Conservation (phyloP, 1,284 basidiomycete species). For the Cryptococcus sp. region DNA sequence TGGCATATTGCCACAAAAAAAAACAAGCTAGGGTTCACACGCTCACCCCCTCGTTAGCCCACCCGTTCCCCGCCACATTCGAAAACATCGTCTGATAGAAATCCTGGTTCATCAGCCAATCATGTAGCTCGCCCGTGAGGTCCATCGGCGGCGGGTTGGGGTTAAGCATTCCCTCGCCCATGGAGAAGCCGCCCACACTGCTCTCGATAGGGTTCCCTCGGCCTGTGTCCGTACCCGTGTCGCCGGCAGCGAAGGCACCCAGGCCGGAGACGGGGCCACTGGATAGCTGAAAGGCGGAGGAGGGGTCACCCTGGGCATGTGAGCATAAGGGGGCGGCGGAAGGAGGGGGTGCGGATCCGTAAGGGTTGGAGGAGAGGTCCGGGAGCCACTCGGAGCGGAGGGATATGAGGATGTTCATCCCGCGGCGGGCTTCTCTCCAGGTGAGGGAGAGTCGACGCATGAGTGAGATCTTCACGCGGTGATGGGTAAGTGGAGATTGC, state of each 20-base stretch:
- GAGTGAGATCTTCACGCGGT: neutral
- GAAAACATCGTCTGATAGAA: neutral
- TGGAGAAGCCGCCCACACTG: no score
- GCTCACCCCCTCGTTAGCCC: neutral
- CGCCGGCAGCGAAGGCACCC: no score
- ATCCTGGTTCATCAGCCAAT: neutral
- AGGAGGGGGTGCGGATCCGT: no score
- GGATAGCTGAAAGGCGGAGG: no score
- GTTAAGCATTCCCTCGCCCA: no score
- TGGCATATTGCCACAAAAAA: no score
- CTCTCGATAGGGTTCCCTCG: no score
- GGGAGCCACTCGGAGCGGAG: conserved; percentile 12
- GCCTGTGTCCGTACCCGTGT: no score
- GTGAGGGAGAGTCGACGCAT: conserved; percentile 1
- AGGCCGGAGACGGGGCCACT: no score
- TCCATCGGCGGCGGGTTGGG: neutral
- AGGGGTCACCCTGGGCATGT: no score
- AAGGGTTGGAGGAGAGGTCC: neutral
- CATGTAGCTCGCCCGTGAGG: neutral
- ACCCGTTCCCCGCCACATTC: neutral
- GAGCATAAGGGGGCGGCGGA: no score
- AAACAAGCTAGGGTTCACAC: neutral
- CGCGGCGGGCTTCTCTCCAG: conserved; percentile 5
- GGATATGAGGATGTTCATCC: conserved; percentile 5
- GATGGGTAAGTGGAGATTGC: neutral